Conservation (phyloP, 768 basidiomycete genomes). For the Zangia roseola region DNA sequence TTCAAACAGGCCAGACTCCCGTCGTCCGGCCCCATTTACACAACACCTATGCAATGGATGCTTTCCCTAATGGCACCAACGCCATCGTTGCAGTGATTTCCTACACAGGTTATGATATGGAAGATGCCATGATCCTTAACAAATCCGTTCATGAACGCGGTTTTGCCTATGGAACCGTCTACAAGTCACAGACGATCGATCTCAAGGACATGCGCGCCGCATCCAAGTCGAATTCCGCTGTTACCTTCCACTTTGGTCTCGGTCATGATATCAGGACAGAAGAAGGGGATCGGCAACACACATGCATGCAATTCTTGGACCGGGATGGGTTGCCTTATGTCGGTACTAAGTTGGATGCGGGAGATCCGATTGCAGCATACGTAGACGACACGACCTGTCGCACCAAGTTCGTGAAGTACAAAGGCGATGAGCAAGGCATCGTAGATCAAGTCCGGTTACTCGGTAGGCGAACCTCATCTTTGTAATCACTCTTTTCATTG, state of each 20-base stretch:
- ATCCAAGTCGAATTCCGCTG: constrained; percentile 50
- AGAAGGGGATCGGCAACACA: constrained; percentile 47
- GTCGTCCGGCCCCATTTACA: constrained; percentile 90
- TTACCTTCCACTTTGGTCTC: constrained; percentile 87
- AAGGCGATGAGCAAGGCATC: constrained; percentile 90
- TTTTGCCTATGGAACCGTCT: constrained; percentile 94
- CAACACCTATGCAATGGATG: constrained; percentile 96
- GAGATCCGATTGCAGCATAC: constrained; percentile 85
- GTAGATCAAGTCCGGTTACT: constrained; percentile 90
- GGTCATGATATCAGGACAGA: constrained; percentile 66
- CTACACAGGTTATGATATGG: constrained; percentile 99
- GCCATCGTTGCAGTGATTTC: constrained; percentile 99
- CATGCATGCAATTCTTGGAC: constrained; percentile 58
- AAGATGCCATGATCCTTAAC: constrained; percentile 99
- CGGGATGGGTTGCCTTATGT: constrained; percentile 82
- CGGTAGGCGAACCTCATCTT: constrained; percentile 45
- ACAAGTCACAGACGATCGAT: constrained; percentile 92
- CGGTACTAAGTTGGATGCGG: constrained; percentile 65
- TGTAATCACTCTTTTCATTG: background rate
- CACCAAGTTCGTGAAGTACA: constrained; percentile 91
- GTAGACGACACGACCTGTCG: constrained; percentile 79
- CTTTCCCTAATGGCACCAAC: constrained; percentile 97
- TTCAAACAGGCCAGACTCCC: constrained; percentile 94
- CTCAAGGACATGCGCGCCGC: constrained; percentile 77
- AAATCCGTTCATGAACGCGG: constrained; percentile 98